phyloP scores from a whole-genome alignment of 345 rosid species.

The Eucalyptus regnans region DNA sequence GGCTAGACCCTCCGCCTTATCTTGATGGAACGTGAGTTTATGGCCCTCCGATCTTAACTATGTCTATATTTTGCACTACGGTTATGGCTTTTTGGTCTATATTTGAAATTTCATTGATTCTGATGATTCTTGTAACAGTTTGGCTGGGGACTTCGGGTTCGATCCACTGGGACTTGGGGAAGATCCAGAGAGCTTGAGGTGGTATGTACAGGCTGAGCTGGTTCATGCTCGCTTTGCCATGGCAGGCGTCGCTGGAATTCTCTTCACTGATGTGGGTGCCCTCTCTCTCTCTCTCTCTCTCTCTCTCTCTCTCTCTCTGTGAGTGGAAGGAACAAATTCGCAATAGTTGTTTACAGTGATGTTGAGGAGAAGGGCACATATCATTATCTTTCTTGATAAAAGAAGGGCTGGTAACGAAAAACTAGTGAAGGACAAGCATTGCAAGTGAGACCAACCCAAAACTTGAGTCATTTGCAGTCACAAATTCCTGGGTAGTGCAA shows the following conservation, averaged over 20 bases:
- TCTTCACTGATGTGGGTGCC: slow-evolving; percentile 67
- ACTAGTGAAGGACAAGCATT: not conserved
- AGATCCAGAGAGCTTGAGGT: slow-evolving; percentile 76
- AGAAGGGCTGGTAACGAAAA: not conserved
- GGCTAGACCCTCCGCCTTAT: slow-evolving; percentile 80
- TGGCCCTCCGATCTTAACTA: not conserved
- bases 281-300: not conserved
- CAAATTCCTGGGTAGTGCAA: not conserved
- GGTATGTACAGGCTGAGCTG: slow-evolving; percentile 96
- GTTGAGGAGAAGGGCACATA: not conserved
- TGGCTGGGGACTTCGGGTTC: slow-evolving; percentile 86
- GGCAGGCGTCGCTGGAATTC: slow-evolving; percentile 92
- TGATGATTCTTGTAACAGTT: slow-evolving; percentile 15
- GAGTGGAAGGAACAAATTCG: not conserved
- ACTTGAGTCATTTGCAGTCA: not conserved
- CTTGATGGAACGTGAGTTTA: slow-evolving; percentile 74
- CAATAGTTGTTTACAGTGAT: not conserved
- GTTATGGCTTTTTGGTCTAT: not conserved
- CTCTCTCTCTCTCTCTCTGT: not conserved
- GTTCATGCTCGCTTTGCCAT: slow-evolving; percentile 91
- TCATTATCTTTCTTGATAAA: not conserved
- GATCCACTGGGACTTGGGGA: slow-evolving; percentile 95
- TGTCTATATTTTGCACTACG: not conserved
- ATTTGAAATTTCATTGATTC: not conserved
- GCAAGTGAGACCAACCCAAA: not conserved